Base-by-base conservation (phyloP, 495 filamentous ascomycete species). In the Trichoderma parareesei region DNA sequence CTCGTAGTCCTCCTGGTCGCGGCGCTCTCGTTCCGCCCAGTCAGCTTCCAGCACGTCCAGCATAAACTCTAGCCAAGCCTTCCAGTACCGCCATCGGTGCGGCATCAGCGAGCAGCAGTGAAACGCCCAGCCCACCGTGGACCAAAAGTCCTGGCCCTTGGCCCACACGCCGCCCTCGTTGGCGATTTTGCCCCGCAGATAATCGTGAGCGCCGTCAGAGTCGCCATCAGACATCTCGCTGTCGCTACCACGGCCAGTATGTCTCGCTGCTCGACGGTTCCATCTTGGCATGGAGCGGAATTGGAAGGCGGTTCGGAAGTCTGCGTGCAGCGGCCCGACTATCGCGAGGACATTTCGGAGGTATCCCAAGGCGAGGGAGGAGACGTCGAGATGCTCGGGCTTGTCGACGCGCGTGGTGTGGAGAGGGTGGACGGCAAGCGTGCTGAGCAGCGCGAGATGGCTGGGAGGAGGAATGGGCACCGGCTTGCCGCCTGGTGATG, bases 61-160 rank as follows among this genome's bases (percentile, higher is more conserved):
- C 85, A 96, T 89, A 49, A 88, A 87, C 38, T 87, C 84, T 5
- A 97, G 78, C 90, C 91, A 96, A 7, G 85, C 72, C 65, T 82
- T 86, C 94, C 94, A 98, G 69, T 85, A 81, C 64, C 82, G 83
- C 94, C 94, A 98, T 33, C 92, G 78, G 46, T 81, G 82, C 4
- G 77, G 76, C 64, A 93, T 80, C 49, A 81, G 73, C 3, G 91
- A 81, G 16, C 91, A 91, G 75, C 94, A 98, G 68, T 92, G 93
- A 73, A 97, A 96, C 0, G 90, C 87, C 94, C 94, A 98, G 4
- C 94, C 94, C 1, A 93, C 85, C 0, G 89, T 82, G 48, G 88
- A 84, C 91, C 95, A 98, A 67, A 98, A 93, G 70, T 96, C 90
- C 37, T 88, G 85, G 0, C 87, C 90, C 20, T 84, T 80, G 16